These are phyloP conservation scores for Fibroporia radiculosa DNA, from an alignment of 768 basidiomycete genomes.

Conservation along the genomic window DNA sequence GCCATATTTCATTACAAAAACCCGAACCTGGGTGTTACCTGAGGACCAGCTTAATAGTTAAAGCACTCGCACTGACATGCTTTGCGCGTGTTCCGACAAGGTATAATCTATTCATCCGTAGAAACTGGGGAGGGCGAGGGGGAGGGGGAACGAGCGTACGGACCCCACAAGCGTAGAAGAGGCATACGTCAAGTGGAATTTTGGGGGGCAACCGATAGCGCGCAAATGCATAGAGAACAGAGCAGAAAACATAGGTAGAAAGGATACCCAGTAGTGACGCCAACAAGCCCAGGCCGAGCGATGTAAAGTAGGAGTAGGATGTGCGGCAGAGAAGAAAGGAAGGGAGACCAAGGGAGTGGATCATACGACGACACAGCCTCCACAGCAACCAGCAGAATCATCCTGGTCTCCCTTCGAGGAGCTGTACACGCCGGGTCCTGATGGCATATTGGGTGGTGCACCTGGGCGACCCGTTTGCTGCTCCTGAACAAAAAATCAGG, in stretches of 20 bases:
- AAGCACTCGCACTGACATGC: too few species aligned
- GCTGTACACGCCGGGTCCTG: conserved; percentile 41
- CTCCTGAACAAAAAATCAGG: conserved; percentile 36
- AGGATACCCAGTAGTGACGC: conserved; percentile 7
- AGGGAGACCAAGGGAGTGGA: background rate
- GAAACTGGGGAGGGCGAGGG: too few species aligned
- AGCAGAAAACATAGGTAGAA: background rate
- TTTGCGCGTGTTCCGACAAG: too few species aligned
- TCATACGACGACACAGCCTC: conserved; percentile 56
- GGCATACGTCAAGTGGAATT: too few species aligned
- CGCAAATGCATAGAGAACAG: too few species aligned
- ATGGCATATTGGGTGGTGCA: conserved; percentile 37
- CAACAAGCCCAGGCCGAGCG: conserved; percentile 8
- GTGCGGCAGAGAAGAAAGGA: background rate
- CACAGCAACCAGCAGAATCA: conserved; percentile 58
- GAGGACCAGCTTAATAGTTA: too few species aligned
- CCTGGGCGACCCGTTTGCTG: conserved; percentile 69
- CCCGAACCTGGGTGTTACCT: too few species aligned
- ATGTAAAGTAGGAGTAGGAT: background rate
- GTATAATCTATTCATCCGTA: too few species aligned
- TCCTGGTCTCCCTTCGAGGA: conserved; percentile 38
- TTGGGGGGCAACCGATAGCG: too few species aligned
- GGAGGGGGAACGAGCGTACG: too few species aligned
- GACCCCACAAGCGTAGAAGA: too few species aligned
- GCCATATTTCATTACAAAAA: too few species aligned